phyloP scores from a whole-genome alignment of 2,329 filamentous ascomycete species.

The Chalara sp. region DNA sequence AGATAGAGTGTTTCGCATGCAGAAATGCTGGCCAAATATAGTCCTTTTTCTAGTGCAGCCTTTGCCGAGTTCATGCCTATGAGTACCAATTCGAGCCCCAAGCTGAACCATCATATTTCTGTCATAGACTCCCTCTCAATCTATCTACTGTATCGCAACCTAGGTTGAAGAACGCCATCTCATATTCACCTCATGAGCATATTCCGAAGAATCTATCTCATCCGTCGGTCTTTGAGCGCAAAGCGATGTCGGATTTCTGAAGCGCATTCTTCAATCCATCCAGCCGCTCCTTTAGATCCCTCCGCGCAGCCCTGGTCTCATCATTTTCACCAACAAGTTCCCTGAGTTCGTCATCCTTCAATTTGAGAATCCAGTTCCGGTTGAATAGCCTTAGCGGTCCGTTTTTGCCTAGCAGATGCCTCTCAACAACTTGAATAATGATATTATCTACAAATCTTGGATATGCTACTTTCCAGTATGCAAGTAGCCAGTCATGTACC shows the following conservation, averaged over 20 bases:
- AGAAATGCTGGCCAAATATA: too few species aligned
- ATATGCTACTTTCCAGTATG: slow-evolving; percentile 4
- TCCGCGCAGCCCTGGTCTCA: slow-evolving; percentile 2
- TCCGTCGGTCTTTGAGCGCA: neutral
- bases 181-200: neutral
- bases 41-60: too few species aligned
- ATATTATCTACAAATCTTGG: slow-evolving; percentile 7
- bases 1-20: too few species aligned
- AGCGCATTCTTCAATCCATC: slow-evolving; percentile 4
- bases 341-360: slow-evolving; percentile 3
- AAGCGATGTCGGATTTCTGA: slow-evolving; percentile 1
- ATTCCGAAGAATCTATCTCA: neutral
- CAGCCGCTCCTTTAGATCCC: slow-evolving; percentile 1
- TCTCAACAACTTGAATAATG: slow-evolving; percentile 7
- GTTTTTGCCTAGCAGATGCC: slow-evolving; percentile 2
- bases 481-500: slow-evolving; percentile 4
- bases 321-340: slow-evolving; percentile 5
- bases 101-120: too few species aligned
- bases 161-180: neutral
- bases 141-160: too few species aligned
- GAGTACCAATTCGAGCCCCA: too few species aligned
- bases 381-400: slow-evolving; percentile 4
- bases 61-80: too few species aligned
- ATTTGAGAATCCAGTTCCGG: slow-evolving; percentile 2
- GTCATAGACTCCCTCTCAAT: too few species aligned